Conservation (phyloP, 768 basidiomycete species). For the Suillus bovinus region DNA sequence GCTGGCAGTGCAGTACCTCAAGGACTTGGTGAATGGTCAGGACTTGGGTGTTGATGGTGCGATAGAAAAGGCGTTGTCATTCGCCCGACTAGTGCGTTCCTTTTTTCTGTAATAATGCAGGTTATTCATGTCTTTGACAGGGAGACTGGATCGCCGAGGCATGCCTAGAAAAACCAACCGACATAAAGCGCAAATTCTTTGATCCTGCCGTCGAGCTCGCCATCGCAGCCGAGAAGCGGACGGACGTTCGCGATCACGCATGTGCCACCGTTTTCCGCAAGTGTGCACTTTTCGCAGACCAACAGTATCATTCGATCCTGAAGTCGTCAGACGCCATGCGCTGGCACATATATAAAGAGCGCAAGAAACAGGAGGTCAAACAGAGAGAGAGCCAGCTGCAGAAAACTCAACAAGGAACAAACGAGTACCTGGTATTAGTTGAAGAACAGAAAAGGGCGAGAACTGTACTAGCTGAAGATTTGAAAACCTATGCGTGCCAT, state of each 20-base stretch:
- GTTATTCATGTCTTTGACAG: constrained; percentile 39
- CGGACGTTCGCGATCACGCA: constrained; percentile 22
- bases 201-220: constrained; percentile 51
- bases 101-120: not conserved
- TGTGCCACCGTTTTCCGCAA: constrained; percentile 69
- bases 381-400: constrained; percentile 42
- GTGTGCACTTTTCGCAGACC: constrained; percentile 88
- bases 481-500: constrained; percentile 41
- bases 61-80: constrained; percentile 42
- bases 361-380: constrained; percentile 71
- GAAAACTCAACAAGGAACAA: constrained; percentile 21
- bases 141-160: constrained; percentile 92
- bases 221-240: constrained; percentile 22
- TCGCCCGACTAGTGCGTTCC: constrained; percentile 64
- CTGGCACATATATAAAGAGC: constrained; percentile 69
- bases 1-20: constrained; percentile 74
- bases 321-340: constrained; percentile 71
- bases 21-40: constrained; percentile 32
- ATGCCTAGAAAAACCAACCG: constrained; percentile 72
- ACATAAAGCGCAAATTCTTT: constrained; percentile 74
- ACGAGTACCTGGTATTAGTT: constrained; percentile 31
- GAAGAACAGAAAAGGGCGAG: constrained; percentile 45
- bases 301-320: constrained; percentile 72
- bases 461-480: constrained; percentile 55
- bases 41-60: constrained; percentile 12